A percentile compares a stretch with the other conserved stretches of the same genome.
Conservation (phyloP, 176 grass and related monocot genomes). For the Lolium multiflorum region DNA sequence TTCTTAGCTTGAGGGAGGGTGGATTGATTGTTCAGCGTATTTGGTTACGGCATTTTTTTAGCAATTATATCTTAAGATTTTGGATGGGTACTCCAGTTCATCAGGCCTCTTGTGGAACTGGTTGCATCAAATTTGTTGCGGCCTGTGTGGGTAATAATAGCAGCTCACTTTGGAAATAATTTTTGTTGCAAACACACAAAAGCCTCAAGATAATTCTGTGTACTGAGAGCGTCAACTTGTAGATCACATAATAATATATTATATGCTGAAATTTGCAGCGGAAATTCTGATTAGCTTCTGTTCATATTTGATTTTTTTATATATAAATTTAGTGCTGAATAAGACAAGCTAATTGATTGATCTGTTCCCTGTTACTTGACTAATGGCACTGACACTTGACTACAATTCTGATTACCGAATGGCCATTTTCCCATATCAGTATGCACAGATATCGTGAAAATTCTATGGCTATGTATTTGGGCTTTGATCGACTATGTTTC, state of each 20-base stretch:
- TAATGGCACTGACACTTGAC: neutral
- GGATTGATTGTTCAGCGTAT: neutral
- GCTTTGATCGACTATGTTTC: neutral
- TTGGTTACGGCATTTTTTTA: neutral
- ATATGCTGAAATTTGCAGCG: neutral
- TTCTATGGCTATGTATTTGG: neutral
- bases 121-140: neutral
- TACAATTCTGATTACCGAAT: neutral
- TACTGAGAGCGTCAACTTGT: neutral
- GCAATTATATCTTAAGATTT: neutral
- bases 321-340: neutral
- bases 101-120: neutral
- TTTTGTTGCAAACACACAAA: neutral
- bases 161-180: neutral
- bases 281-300: neutral
- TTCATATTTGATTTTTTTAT: neutral
- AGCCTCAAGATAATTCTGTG: neutral
- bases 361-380: conserved; percentile 1
- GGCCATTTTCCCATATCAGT: neutral
- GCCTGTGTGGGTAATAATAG: neutral
- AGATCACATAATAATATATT: neutral
- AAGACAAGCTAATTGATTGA: neutral
- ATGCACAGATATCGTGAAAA: neutral
- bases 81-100: too few relatives aligned
- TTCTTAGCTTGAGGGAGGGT: neutral